Evolutionary conservation across 2,329 filamentous ascomycete genomes (phyloP), one percentile per base, ranked within the genome.

Genomic region (Chaetomium strumarium): DNA sequence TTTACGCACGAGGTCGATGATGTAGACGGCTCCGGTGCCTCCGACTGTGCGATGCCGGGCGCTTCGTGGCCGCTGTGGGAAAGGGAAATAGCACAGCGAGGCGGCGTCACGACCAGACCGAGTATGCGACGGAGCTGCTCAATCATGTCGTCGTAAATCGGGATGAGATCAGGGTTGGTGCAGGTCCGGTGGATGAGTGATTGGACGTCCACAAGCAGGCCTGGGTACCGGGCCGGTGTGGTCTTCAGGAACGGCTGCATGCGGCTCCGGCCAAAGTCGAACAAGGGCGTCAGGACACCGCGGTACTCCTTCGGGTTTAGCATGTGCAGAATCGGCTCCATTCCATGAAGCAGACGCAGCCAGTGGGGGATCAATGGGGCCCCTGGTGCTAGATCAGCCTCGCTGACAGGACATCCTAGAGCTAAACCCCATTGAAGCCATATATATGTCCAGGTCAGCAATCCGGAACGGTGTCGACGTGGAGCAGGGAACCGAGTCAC

Each of bases 41-140:
- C 16, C n/a, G 30, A 45, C 16, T 36, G 30, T 10, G 43, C 30
- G 24, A 0, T 33, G 39, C 11, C 14, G 16, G n/a, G 8, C 16
- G 37, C 37, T 16, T 24, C 24, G 4, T 12, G 17, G 14, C 10
- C 11, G 31, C 11, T 46, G 1, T 37, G 17, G 16, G 13, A 8
- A 12, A 33, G 11, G 13, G 39, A 19, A 44, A 34, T 10, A 24
- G 16, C 10, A 2, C 20, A 34, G 36, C 17, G 17, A 17, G 34
- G 11, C 29, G 49, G 34, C 14, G 42, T 16, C 42, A 51, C 29
- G 19, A 51, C 33, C 13, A 51, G 7, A 3, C 42, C 49, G 17
- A 51, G 49, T 17, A 51, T 40, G 29, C 49, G 49, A 14, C 49
- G 49, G 34, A 51, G 42, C 17, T 51, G 49, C 49, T 51, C 42